phyloP scores from a whole-genome alignment of 2,329 filamentous ascomycete genomes.

The Fusarium decemcellulare region DNA sequence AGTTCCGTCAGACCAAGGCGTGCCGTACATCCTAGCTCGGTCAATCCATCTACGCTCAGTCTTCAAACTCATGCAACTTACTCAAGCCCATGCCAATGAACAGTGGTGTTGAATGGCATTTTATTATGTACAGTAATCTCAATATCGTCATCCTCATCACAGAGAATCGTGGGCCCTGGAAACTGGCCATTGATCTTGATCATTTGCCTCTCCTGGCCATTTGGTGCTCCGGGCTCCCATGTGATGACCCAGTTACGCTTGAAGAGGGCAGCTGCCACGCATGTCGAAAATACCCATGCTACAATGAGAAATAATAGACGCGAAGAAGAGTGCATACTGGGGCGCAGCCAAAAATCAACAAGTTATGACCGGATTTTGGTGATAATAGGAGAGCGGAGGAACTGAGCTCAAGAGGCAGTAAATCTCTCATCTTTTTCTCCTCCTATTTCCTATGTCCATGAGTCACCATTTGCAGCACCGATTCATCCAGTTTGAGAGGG shows the following conservation, averaged over 20 bases:
- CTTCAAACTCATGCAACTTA: neutral
- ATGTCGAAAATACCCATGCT: neutral
- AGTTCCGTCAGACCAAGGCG: slow-evolving; percentile 17
- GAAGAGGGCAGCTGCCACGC: neutral
- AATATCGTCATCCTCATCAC: slow-evolving; percentile 15
- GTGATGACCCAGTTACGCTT: slow-evolving; percentile 12
- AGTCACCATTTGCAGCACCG: too few relatives aligned
- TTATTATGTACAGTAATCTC: slow-evolving; percentile 6
- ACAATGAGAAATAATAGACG: neutral
- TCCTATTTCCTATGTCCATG: too few relatives aligned
- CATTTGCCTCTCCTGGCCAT: slow-evolving; percentile 15
- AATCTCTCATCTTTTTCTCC: too few relatives aligned
- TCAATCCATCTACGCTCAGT: neutral
- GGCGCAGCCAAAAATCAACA: too few relatives aligned
- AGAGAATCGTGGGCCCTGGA: slow-evolving; percentile 5
- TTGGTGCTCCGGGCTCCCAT: slow-evolving; percentile 16
- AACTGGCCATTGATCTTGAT: slow-evolving; percentile 20
- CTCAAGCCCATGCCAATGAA: slow-evolving; percentile 12
- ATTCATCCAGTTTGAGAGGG: too few relatives aligned
- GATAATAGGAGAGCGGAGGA: too few relatives aligned
- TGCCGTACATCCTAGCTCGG: slow-evolving; percentile 7
- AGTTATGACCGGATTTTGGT: too few relatives aligned
- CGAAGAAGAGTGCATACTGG: neutral
- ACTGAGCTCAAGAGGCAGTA: too few relatives aligned
- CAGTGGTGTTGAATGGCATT: slow-evolving; percentile 15